phyloP scores from a whole-genome alignment of 805 yeast species.

The Diddensiella santjacobensis region DNA sequence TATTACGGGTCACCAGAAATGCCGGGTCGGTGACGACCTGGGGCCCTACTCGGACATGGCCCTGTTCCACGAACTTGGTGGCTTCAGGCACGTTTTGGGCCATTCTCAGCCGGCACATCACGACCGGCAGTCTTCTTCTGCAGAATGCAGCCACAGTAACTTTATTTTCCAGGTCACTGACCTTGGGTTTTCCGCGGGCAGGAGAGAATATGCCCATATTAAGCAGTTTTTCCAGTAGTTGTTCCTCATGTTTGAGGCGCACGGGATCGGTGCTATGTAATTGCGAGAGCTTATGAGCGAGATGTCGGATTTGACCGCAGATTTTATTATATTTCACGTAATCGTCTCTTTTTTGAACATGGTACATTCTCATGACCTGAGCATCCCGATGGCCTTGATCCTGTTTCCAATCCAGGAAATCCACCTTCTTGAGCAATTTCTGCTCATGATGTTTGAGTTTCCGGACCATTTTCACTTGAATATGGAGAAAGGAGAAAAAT shows the following conservation, averaged over 20 bases:
- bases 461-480: constrained; percentile 39
- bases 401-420: constrained; percentile 95
- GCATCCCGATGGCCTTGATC: constrained; percentile 93
- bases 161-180: constrained; percentile 87
- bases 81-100: constrained; percentile 86
- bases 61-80: constrained; percentile 88
- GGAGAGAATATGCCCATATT: constrained; percentile 85
- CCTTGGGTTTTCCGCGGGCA: constrained; percentile 58
- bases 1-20: constrained; percentile 80
- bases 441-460: constrained; percentile 91
- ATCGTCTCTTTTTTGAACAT: constrained; percentile 91
- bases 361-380: constrained; percentile 94
- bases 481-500: too few species aligned
- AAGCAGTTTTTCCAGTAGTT: constrained; percentile 80
- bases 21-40: constrained; percentile 95
- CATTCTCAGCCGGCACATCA: constrained; percentile 92
- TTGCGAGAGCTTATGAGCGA: constrained; percentile 81
- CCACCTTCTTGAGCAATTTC: constrained; percentile 90
- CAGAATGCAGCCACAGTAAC: constrained; percentile 90
- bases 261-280: constrained; percentile 85
- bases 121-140: constrained; percentile 87
- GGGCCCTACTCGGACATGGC: constrained; percentile 97
- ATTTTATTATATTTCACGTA: constrained; percentile 89
- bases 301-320: constrained; percentile 85
- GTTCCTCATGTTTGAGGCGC: constrained; percentile 82